Conservation (phyloP, 352 stramenopile genomes). For the Ochromonadaceae sp. region DNA sequence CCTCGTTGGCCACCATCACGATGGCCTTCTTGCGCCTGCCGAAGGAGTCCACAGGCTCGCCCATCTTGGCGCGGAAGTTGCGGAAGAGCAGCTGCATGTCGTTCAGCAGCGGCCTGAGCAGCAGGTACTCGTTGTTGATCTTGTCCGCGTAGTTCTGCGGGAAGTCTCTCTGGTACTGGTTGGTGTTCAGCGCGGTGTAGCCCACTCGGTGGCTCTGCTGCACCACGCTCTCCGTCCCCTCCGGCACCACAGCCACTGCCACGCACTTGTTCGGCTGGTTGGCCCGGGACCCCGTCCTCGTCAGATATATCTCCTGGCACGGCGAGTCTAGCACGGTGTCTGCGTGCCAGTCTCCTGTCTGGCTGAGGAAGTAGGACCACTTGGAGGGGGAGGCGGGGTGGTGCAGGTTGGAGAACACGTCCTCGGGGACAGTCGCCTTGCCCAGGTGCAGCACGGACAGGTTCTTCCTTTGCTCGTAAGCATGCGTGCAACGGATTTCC, state of each 20-base stretch:
- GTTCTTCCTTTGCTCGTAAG: too few relatives aligned
- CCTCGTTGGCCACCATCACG: constrained; percentile 23
- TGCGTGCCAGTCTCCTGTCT: neutral
- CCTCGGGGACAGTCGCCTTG: neutral
- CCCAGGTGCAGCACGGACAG: too few relatives aligned
- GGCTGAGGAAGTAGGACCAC: neutral
- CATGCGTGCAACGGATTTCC: too few relatives aligned
- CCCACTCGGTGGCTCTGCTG: neutral
- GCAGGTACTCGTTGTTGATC: neutral
- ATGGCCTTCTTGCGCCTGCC: neutral
- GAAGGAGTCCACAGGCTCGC: neutral
- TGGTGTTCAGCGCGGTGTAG: neutral
- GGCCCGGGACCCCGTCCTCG: neutral
- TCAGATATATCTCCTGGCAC: constrained; percentile 8
- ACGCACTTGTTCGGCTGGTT: constrained; percentile 17
- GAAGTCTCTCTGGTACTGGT: constrained; percentile 14
- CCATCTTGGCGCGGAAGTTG: neutral
- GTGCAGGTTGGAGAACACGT: constrained; percentile 10
- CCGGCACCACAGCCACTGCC: neutral
- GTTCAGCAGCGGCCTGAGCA: neutral
- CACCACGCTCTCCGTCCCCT: neutral
- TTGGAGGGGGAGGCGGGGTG: constrained; percentile 7
- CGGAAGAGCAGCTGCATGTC: neutral
- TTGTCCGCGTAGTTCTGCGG: neutral
- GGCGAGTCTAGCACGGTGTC: neutral